Evolutionary conservation across 345 rosid species (phyloP), one percentile per base, ranked within the genome.

Genomic region (Populus pruinosa): DNA sequence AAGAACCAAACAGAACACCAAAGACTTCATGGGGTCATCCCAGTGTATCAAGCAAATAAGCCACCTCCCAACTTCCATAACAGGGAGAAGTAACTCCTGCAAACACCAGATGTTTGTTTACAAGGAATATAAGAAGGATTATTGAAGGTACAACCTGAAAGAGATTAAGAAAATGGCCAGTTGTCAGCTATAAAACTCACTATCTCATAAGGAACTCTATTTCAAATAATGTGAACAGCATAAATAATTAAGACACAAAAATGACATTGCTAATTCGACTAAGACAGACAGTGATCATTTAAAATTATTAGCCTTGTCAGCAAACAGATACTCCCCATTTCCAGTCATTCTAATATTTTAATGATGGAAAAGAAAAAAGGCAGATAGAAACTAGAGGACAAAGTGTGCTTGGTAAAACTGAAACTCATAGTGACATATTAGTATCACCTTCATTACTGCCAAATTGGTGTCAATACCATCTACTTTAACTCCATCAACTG

Each of bases 401-500:
- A 2, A 3, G 27, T 13, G n/a, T 29, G 43, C 55, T 20, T 67
- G 29, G 69, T 49, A 31, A 69, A 72, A 56, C 33, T 29, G 69
- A 73, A n/a, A 70, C 39, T n/a, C 55, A 73, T 56, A 76, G 39
- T 9, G 25, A 64, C 77, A 33, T 41, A 59, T 3, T 12, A 72
- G 76, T 65, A 69, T 67, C 89, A 96, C 99, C 99, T 96, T 94
- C 99, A 94, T 96, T 69, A 96, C 93, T 29, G 99, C 99, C 87
- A 94, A 49, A 86, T 96, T 96, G 84, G 97, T 90, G 78, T 94
- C 98, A 78, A 96, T 86, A 75, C 99, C 99, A 47, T 90, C 95
- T 76, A 96, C 94, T 88, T 92, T 92, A 59, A 90, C 99, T 76
- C 88, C 98, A 87, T 91, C 90, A 11, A 96, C 89, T 18, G 99